Conservation (phyloP, 129 eudicot genomes). For the Erigeron canadensis region DNA sequence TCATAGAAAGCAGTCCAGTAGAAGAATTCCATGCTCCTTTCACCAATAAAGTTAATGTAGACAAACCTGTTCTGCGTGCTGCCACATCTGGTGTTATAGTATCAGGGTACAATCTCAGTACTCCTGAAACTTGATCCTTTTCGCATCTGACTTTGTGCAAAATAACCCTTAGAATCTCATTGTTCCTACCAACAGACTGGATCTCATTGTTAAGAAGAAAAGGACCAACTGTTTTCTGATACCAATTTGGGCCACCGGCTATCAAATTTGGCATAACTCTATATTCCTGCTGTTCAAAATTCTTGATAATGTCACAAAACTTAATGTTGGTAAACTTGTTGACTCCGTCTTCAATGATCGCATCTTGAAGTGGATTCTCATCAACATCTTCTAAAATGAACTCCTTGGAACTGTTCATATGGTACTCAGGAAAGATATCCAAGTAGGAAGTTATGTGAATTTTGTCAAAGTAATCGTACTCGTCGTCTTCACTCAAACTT, state of each 20-base stretch:
- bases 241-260: conserved; percentile 31
- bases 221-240: conserved; percentile 28
- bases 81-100: conserved; percentile 20
- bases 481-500: conserved; percentile 1
- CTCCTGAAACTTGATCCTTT: conserved; percentile 35
- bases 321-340: conserved; percentile 31
- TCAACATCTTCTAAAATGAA: conserved; percentile 16
- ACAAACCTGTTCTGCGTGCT: conserved; percentile 41
- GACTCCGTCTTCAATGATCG: conserved; percentile 36
- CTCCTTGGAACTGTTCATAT: not conserved
- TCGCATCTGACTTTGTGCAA: conserved; percentile 36
- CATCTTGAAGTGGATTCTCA: conserved; percentile 32
- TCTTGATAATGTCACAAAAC: conserved; percentile 26
- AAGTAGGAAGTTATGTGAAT: conserved; percentile 37
- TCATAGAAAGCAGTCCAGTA: conserved; percentile 40
- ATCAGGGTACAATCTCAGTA: conserved; percentile 35
- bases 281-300: conserved; percentile 23
- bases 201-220: conserved; percentile 38
- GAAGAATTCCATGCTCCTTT: conserved; percentile 47
- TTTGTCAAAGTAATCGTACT: conserved; percentile 27
- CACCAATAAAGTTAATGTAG: conserved; percentile 36
- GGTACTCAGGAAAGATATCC: conserved; percentile 4
- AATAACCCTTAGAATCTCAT: conserved; percentile 32
- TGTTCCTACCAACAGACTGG: conserved; percentile 22
- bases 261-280: conserved; percentile 34